Base-by-base conservation (phyloP, 768 basidiomycete species). In the Mrakia gelida region DNA sequence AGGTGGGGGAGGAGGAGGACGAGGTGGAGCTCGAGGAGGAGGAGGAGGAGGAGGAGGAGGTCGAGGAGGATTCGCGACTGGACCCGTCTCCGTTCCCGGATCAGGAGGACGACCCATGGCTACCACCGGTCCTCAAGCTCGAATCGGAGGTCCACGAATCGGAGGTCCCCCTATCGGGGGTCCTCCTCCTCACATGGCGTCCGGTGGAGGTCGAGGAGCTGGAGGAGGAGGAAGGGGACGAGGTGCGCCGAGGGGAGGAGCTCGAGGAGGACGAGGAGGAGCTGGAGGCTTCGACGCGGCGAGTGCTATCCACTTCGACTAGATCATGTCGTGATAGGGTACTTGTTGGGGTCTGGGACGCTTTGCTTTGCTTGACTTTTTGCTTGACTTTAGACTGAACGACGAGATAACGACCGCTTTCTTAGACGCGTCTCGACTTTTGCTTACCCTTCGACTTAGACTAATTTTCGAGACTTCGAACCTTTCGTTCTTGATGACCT, bases 1-100 rank as follows among this genome's bases (percentile, higher is more conserved):
- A 87, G 83, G 65, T 8, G 38, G n/a, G 26, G 38, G 78, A 13
- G 67, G 41, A 13, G 30, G 45, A 16, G 56, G 72, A 32, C 52
- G 45, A n/a, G 41, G 32, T 26, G 32, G 78, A 49, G 5, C 28
- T 59, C 18, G 38, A 3, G 43, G 62, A 2, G 34, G 73, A 74
- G 65, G 32, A 73, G n/a, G 38, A 3, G 43, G 62, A 2, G 34
- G 73, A 74, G 73, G 59, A 73, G 75, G 59, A 62, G 61, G 65
- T 23, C 34, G 59, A 75, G 59, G 75, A 75, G 59, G 67, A 6
- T 59, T 56, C 71, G 28, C 28, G 23, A 49, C 71, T 10, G 56
- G 61, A 7, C 56, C 56, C 15, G 54, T 38, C 49, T 59, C 49
- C 9, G 61, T 59, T 11, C 61, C 73, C 28, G 73, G 73, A 21